Base-by-base conservation (phyloP, 2,329 filamentous ascomycete genomes). In the Colletotrichum cuscutae region DNA sequence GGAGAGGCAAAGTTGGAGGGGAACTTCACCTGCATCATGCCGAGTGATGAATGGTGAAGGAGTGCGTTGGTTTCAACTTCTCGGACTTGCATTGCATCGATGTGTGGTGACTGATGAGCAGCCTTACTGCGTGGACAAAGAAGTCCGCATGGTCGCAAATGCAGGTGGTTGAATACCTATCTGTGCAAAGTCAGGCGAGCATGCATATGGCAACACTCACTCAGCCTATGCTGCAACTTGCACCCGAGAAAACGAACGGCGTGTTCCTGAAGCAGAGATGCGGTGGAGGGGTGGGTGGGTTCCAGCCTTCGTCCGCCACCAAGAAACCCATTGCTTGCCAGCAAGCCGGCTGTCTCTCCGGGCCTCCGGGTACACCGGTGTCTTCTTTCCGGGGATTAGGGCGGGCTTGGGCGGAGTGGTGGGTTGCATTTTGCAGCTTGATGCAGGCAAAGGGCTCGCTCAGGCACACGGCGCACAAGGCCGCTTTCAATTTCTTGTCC, bases 331-430 rank as follows among this genome's bases (percentile, higher is more conserved):
- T 54, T 54, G 15, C 54, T 37, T 61, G 42, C 30, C 37, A 58
- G 71, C 67, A 71, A 73, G 71, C 71, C 71, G 71, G 71, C 71
- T 73, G 66, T 46, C 46, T 71, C 71, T 73, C 71, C 71, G 71
- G 46, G 66, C 54, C 52, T 37, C 71, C 67, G 71, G 71, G 60
- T 49, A 61, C 61, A 57, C 64, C 67, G 56, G 46, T 52, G 46
- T 61, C 56, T 37, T 49, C 66, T 69, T 26, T 9, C 60, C 71
- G 71, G 66, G 67, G 66, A 42, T 72, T 59, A 37, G 22, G 58
- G 58, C 57, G 57, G 64, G 64, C 68, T 63, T 52, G 37, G 54
- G 46, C 65, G 35, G 54, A 46, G 58, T 49, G 28, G 61, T 65
- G 66, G 66, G 32, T 58, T 71, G 30, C n/a, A 24, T 63, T 53